A percentile compares a stretch with the other conserved stretches of the same genome.
Evolutionary conservation across 2,329 filamentous ascomycete species (phyloP).

Genomic region (Nannizziopsis arthrosporioides): DNA sequence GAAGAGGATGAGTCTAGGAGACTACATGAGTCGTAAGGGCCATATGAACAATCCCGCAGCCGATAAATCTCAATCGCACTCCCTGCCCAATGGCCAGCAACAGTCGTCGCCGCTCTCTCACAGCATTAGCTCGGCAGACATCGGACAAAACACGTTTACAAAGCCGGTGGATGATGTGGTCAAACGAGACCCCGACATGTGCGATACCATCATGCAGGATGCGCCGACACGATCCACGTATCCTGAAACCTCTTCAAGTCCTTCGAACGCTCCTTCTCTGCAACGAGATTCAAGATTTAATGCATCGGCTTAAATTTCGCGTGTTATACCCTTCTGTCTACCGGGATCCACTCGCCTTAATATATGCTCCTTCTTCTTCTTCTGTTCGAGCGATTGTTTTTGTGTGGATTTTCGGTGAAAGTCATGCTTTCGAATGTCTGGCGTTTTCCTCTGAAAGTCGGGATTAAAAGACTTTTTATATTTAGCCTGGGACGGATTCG

Average conservation of each 20-base stretch:
- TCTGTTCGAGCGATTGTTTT: slow-evolving; percentile 8
- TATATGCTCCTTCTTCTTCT: background rate
- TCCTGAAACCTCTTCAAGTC: background rate
- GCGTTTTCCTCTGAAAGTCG: slow-evolving; percentile 6
- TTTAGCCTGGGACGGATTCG: slow-evolving; percentile 9
- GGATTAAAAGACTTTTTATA: slow-evolving; percentile 2
- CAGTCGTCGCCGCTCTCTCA: slow-evolving; percentile 11
- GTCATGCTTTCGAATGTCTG: slow-evolving; percentile 1
- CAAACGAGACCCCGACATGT: slow-evolving; percentile 1
- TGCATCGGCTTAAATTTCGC: background rate
- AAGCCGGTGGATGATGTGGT: background rate
- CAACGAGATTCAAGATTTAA: slow-evolving; percentile 10
- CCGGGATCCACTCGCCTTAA: background rate
- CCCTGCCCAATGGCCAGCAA: slow-evolving; percentile 20
- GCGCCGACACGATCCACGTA: background rate
- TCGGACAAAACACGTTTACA: background rate
- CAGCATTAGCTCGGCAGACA: slow-evolving; percentile 12
- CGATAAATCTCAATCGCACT: slow-evolving; percentile 30
- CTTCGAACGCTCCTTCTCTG: background rate
- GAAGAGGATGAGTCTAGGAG: slow-evolving; percentile 41
- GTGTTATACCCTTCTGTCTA: no score
- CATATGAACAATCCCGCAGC: slow-evolving; percentile 31
- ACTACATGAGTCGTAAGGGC: slow-evolving; percentile 37
- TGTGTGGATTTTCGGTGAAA: slow-evolving; percentile 3
- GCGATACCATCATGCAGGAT: slow-evolving; percentile 15